Percentiles rank a stretch among this genome's conserved stretches.
phyloP scores from a whole-genome alignment of 208 protist genomes.

The Trypanosoma platydactyli region DNA sequence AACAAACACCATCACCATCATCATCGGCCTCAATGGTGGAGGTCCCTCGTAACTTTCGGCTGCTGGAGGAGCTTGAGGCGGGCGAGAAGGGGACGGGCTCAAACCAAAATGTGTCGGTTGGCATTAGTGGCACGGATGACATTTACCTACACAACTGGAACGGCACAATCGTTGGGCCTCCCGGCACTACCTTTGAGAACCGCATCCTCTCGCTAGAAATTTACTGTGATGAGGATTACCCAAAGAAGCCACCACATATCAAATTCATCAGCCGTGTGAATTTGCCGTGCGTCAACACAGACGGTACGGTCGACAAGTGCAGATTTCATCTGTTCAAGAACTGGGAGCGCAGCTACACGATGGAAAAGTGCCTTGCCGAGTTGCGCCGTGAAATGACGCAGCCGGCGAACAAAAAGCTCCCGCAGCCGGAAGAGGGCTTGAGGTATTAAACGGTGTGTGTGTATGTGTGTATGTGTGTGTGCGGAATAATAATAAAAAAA shows the following conservation, averaged over 20 bases:
- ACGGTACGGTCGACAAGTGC: conserved; percentile 72
- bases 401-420: conserved; percentile 80
- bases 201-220: conserved; percentile 88
- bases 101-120: conserved; percentile 90
- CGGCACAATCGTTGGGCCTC: conserved; percentile 88
- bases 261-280: conserved; percentile 86
- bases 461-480: too few relatives aligned
- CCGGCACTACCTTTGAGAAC: conserved; percentile 88
- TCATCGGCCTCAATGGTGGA: conserved; percentile 79
- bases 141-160: conserved; percentile 93
- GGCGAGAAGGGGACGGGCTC: conserved; percentile 89
- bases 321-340: conserved; percentile 79
- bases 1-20: not conserved
- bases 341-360: conserved; percentile 80
- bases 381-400: conserved; percentile 84
- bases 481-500: too few relatives aligned
- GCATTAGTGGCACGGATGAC: conserved; percentile 84
- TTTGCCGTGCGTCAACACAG: conserved; percentile 76
- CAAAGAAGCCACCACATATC: conserved; percentile 81
- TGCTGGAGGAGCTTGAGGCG: conserved; percentile 88
- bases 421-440: conserved; percentile 83
- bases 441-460: conserved; percentile 41
- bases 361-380: conserved; percentile 88
- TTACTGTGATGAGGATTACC: conserved; percentile 90
- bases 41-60: conserved; percentile 90